A percentile compares a stretch with the other conserved stretches of the same genome.
phyloP scores from a whole-genome alignment of 345 rosid genomes.

The Citrus cavaleriei region DNA sequence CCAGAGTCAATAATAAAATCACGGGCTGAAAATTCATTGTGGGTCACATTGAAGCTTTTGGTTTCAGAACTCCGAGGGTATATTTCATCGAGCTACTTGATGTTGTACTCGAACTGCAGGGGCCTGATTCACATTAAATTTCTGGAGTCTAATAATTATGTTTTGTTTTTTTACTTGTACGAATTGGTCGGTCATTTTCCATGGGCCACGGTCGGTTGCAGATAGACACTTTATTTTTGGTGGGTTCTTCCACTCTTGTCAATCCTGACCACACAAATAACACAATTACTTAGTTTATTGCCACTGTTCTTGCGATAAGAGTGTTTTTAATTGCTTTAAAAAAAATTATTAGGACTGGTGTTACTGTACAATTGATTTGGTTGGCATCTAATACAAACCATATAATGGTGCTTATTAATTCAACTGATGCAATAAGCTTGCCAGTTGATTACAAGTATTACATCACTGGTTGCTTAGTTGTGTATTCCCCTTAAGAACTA shows the following conservation, averaged over 20 bases:
- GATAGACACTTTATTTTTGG: neutral
- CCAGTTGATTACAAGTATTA: neutral
- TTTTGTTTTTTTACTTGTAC: neutral
- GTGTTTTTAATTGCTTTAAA: neutral
- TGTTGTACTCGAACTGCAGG: neutral
- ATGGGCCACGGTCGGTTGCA: constrained; percentile 6
- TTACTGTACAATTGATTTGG: neutral
- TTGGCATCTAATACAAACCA: neutral
- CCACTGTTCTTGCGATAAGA: neutral
- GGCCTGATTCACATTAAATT: neutral
- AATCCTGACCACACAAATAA: neutral
- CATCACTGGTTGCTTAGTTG: neutral
- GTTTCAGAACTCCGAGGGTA: neutral
- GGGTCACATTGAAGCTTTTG: neutral
- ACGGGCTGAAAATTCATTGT: neutral
- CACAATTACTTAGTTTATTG: neutral
- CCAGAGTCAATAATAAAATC: neutral
- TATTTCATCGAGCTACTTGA: neutral
- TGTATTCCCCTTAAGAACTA: neutral
- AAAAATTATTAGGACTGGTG: too few relatives aligned
- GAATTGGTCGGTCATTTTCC: neutral
- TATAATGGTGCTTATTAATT: neutral
- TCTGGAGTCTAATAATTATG: neutral
- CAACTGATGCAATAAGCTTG: neutral
- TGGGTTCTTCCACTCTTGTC: neutral